A percentile compares a stretch with the other conserved stretches of the same genome.
Evolutionary conservation across 768 basidiomycete species (phyloP).

Genomic region (Auriscalpium orientale): DNA sequence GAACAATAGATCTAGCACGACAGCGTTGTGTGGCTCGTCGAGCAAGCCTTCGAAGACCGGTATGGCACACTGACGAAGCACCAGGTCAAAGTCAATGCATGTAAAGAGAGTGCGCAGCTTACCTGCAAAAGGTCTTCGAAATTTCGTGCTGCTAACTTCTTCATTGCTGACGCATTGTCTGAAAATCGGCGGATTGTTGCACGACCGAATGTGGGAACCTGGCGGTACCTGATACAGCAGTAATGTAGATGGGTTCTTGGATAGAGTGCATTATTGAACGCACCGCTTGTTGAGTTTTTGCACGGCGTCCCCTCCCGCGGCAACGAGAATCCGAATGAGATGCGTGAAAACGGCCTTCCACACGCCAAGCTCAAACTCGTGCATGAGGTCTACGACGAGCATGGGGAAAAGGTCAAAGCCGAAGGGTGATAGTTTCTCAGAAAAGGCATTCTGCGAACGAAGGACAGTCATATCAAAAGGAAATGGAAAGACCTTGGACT

Average conservation of each 20-base stretch:
- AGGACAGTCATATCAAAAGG: too few relatives aligned
- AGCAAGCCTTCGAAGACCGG: conserved; percentile 21
- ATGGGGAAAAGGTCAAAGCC: conserved; percentile 21
- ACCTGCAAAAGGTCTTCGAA: conserved; percentile 24
- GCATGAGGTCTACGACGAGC: conserved; percentile 31
- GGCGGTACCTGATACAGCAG: conserved; percentile 1
- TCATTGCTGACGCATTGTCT: conserved; percentile 17
- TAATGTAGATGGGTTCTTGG: neutral
- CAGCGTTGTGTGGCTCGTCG: conserved; percentile 14
- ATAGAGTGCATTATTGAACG: neutral
- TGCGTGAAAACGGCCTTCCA: conserved; percentile 33
- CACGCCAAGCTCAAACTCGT: conserved; percentile 34
- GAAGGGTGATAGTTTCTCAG: conserved; percentile 14
- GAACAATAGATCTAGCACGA: conserved; percentile 18
- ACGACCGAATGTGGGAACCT: conserved; percentile 21
- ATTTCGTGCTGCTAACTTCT: conserved; percentile 19
- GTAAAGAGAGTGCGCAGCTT: neutral
- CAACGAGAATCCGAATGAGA: conserved; percentile 26
- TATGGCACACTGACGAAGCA: conserved; percentile 14
- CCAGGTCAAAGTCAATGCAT: neutral
- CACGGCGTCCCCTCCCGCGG: conserved; percentile 10
- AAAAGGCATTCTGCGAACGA: conserved; percentile 29
- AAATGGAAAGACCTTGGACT: neutral
- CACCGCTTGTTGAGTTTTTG: conserved; percentile 20
- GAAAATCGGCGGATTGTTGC: conserved; percentile 18